Evolutionary conservation across 768 basidiomycete species (phyloP).

Genomic region (Cubamyces lactineus): DNA sequence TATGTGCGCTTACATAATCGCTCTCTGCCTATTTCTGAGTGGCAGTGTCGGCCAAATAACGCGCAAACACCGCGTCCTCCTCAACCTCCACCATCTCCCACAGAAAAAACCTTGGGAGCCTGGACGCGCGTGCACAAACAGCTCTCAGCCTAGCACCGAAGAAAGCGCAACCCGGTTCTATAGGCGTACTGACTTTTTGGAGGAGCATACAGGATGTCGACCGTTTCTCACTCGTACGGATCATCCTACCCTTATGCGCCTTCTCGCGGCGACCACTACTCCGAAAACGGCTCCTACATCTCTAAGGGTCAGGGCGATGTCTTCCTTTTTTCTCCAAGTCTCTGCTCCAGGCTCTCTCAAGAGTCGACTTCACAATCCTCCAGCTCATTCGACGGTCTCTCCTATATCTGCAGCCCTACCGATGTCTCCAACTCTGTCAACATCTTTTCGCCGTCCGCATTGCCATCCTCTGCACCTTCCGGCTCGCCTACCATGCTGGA

Average conservation of each 20-base stretch:
- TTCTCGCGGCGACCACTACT: background rate
- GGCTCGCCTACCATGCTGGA: constrained; percentile 6
- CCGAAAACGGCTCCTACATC: constrained; percentile 3
- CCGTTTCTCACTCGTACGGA: background rate
- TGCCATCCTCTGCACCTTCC: background rate
- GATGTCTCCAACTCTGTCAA: constrained; percentile 1
- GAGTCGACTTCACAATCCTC: constrained; percentile 11
- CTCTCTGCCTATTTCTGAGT: constrained; percentile 8
- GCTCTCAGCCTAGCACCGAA: background rate
- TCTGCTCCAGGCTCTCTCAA: constrained; percentile 9
- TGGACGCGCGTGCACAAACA: background rate
- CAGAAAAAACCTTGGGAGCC: background rate
- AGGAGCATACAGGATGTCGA: background rate
- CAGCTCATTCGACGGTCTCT: constrained; percentile 17
- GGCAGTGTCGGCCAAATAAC: constrained; percentile 27
- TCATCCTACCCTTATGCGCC: background rate
- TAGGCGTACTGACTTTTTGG: background rate
- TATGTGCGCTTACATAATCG: constrained; percentile 22
- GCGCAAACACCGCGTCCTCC: constrained; percentile 31
- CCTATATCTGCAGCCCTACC: constrained; percentile 20
- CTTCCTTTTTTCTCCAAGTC: constrained; percentile 22
- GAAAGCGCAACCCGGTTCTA: background rate
- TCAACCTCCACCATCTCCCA: constrained; percentile 11
- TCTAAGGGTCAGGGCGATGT: constrained; percentile 11
- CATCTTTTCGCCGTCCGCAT: constrained; percentile 7